Evolutionary conservation across 768 basidiomycete genomes (phyloP), one percentile per base, ranked within the genome.

Genomic region (Solioccasus polychromus): DNA sequence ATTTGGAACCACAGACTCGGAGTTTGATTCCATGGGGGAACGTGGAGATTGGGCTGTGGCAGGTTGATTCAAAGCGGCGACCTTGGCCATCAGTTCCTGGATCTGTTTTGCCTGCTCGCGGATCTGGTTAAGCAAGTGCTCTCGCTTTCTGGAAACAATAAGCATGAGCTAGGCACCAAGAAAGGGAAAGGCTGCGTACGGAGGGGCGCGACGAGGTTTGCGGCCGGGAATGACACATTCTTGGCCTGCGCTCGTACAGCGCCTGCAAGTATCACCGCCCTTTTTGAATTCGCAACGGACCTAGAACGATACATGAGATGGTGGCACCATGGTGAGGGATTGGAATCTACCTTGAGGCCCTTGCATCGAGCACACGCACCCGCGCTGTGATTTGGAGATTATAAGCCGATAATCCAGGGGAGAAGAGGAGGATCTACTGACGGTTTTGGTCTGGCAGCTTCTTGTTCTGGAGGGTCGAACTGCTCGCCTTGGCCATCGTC

Each of bases 221-320:
- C 85, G 75, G n/a, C 87, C 88, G n/a, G 88, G 88, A 39, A 85
- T 87, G 32, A 82, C 68, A 53, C 88, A 91, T 41, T 87, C 84
- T 45, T 86, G 81, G 6, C 77, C 78, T 9, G 83, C 83, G 48
- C 79, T 78, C 44, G 77, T 63, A 57, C 88, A 91, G 10, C 88
- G 81, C 59, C 79, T 87, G 65, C 88, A 91, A 3, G 80, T 79
- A 55, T 89, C 85, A 12, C 74, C 78, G 39, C 85, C 83, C 12
- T 77, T 77, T 60, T 71, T 79, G 64, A 87, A 85, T 63, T 88
- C 87, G 61, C 88, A 91, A 53, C 77, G 81, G 46, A 89, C 87
- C 73, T 88, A 73, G 50, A 69, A 32, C 22, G 57, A 42, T 8
- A 30, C 1, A 8, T 51, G 17, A 51, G 52, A 42, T 29, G n/a